A percentile compares a stretch with the other conserved stretches of the same genome.
phyloP scores from a whole-genome alignment of 2,329 filamentous ascomycete species.

The Fusarium compactum region DNA sequence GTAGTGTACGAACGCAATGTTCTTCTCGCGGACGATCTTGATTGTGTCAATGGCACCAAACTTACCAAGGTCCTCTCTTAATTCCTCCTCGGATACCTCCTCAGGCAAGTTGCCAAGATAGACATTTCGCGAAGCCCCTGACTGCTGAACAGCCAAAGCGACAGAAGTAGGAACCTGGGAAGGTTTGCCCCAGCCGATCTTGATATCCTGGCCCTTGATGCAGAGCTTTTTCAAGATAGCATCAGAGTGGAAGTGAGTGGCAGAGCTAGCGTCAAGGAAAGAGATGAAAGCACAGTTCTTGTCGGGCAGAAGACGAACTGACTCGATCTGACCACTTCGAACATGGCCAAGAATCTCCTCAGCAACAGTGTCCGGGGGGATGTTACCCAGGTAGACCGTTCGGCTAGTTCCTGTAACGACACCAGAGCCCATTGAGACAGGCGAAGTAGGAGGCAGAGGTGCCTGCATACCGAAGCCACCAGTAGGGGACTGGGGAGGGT shows the following conservation, averaged over 20 bases:
- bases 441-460: conserved; percentile 74
- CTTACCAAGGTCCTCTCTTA: conserved; percentile 94
- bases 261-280: conserved; percentile 96
- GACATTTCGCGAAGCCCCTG: conserved; percentile 94
- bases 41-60: conserved; percentile 97
- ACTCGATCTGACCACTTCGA: conserved; percentile 97
- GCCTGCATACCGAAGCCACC: conserved; percentile 73
- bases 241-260: conserved; percentile 99
- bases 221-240: conserved; percentile 99
- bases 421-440: conserved; percentile 80
- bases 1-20: conserved; percentile 97
- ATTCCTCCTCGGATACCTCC: conserved; percentile 89
- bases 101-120: conserved; percentile 95
- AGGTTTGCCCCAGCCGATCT: conserved; percentile 99
- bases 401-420: conserved; percentile 91
- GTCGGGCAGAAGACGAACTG: conserved; percentile 94
- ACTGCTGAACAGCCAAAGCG: conserved; percentile 96
- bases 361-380: conserved; percentile 95
- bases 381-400: conserved; percentile 97
- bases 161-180: conserved; percentile 98
- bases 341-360: conserved; percentile 98
- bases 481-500: conserved; percentile 89
- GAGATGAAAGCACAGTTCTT: conserved; percentile 99
- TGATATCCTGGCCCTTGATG: conserved; percentile 98
- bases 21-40: conserved; percentile 98